Evolutionary conservation across 768 basidiomycete species (phyloP), one percentile per base, ranked within the genome.

Genomic region (Fistulinella prunicolor): DNA sequence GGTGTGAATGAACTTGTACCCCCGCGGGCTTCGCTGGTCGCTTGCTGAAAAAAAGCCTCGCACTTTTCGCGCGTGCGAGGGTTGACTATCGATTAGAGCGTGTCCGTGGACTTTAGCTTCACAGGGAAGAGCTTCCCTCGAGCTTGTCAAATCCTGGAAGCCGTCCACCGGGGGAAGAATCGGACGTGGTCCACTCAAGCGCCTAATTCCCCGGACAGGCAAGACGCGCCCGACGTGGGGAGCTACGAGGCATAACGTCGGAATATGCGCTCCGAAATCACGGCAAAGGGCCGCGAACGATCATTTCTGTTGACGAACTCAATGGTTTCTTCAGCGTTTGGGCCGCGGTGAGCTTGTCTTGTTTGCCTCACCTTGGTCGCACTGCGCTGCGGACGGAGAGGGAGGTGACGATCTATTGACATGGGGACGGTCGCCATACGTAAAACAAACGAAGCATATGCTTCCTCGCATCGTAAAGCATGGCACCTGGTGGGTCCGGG

Each of bases 131-230:
- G 17, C 19, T 16, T 42, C n/a, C 20, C 42, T 44, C 38, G 36
- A 50, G 51, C 42, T 38, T 44, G 51, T 44, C 49, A 53, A 26
- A 30, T 42, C 55, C 48, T 48, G 57, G 57, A 51, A 46, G 42
- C 50, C 52, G 50, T 37, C 20, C 46, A 19, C 38, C 47, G 51
- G 51, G 53, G 19, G n/a, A 43, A 28, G 19, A 38, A 40, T 16
- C n/a, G n/a, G n/a, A n/a, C n/a, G n/a, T n/a, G n/a, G 37, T 23
- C 37, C 38, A 10, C 38, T 42, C 30, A 38, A 12, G 57, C 46
- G 53, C 32, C 46, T 55, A 54, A 57, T 50, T 59, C 54, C 53
- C 61, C 44, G 38, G 63, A 63, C 34, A 51, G 55, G 55, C 19
- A 57, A 43, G 42, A 39, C 26, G 1, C 28, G 21, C 23, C 53